Conservation (phyloP, 176 grass and related monocot genomes). For the Aegilops sharonensis region DNA sequence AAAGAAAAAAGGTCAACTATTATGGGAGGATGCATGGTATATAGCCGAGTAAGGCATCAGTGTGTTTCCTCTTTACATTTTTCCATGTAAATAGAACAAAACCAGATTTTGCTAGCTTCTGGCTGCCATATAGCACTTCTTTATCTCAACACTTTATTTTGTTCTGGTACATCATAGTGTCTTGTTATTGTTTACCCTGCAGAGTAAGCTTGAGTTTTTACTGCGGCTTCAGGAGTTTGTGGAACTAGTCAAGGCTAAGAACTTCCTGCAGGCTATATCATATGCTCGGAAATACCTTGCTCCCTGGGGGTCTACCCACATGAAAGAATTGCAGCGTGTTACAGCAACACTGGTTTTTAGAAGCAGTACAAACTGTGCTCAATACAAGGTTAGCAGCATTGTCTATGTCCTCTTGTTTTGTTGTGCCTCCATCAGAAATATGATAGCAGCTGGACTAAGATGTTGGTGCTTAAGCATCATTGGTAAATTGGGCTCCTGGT, state of each 20-base stretch:
- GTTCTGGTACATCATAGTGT: not conserved
- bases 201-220: constrained; percentile 97
- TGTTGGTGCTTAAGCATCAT: not conserved
- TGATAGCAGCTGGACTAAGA: not conserved
- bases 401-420: constrained; percentile 24
- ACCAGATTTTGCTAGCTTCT: constrained; percentile 12
- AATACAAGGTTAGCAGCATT: constrained; percentile 68
- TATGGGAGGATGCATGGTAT: not conserved
- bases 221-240: constrained; percentile 98
- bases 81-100: constrained; percentile 9
- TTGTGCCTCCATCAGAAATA: not conserved
- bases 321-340: constrained; percentile 86
- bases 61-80: constrained; percentile 11
- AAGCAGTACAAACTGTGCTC: constrained; percentile 67
- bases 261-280: constrained; percentile 67
- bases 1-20: not conserved
- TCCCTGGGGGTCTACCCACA: constrained; percentile 74
- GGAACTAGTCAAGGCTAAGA: constrained; percentile 77
- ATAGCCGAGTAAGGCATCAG: not conserved
- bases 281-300: constrained; percentile 97
- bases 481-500: not conserved
- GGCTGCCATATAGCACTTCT: not conserved
- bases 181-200: constrained; percentile 34
- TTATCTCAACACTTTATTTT: not conserved
- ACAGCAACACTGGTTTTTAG: constrained; percentile 79